A percentile compares a stretch with the other conserved stretches of the same genome.
phyloP scores from a whole-genome alignment of 2,329 filamentous ascomycete genomes.

The Gnomoniopsis sp. region DNA sequence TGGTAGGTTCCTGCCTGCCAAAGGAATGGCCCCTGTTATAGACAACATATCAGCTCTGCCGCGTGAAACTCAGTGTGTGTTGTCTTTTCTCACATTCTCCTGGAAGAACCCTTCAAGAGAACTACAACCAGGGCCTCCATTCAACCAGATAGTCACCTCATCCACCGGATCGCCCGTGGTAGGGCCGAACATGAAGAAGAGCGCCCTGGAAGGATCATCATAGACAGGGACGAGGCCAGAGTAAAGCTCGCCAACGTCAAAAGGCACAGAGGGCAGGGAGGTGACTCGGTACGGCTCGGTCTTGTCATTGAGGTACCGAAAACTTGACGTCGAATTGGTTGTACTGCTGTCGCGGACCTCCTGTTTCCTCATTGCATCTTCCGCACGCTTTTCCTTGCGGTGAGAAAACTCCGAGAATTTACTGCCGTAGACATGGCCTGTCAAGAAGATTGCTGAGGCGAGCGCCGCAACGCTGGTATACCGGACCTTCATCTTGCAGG shows the following conservation, averaged over 20 bases:
- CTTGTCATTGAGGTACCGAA: not conserved
- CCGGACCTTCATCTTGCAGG: too few species aligned
- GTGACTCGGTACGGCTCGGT: not conserved
- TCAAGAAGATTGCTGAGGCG: too few species aligned
- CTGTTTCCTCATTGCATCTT: too few species aligned
- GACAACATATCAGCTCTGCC: too few species aligned
- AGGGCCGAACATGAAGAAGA: slow-evolving; percentile 7
- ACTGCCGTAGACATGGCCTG: too few species aligned
- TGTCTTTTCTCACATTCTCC: not conserved
- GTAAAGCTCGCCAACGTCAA: slow-evolving; percentile 9
- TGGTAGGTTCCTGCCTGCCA: slow-evolving; percentile 7
- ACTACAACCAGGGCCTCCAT: slow-evolving; percentile 11
- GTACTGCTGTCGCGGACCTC: not conserved
- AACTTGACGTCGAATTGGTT: not conserved
- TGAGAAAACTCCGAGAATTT: too few species aligned
- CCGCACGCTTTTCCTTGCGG: too few species aligned
- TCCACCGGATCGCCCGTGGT: slow-evolving; percentile 2
- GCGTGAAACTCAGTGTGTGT: too few species aligned
- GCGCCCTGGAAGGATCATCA: not conserved
- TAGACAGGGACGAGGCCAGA: slow-evolving; percentile 4
- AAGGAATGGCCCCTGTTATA: not conserved
- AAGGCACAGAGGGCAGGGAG: slow-evolving; percentile 9
- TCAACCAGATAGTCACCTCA: slow-evolving; percentile 11
- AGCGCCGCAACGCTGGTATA: too few species aligned
- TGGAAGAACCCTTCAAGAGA: slow-evolving; percentile 6